Base-by-base conservation (phyloP, 768 basidiomycete species). In the Mycena alexandri region DNA sequence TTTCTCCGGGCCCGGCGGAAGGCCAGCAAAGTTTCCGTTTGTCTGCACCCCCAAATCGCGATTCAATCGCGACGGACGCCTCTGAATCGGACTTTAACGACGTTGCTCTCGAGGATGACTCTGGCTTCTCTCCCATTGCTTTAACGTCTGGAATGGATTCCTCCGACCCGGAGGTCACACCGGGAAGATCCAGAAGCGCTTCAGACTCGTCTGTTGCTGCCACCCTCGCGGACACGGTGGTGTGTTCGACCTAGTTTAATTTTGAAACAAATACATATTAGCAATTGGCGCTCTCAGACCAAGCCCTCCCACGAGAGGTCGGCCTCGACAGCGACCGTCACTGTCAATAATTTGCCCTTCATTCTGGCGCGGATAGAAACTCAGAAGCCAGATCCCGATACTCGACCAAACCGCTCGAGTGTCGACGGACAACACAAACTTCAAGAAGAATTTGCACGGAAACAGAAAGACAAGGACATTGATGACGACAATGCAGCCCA, bases 371-470 rank as follows among this genome's bases (percentile, higher is more conserved):
- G 87, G 16, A 75, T 89, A 48, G 89, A 88, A 44, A 67, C 83
- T 16, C 86, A 86, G 70, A 80, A 80, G 57, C 74, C 77, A n/a
- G 83, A 84, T 47, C 75, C 75, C 22, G 76, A 78, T 43, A 50
- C 75, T 8, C 77, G 79, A 22, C 77, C 79, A 1, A 78, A 81
- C 47, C 81, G 89, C 63, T 79, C 75, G 42, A 89, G 88, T 68
- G 67, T 88, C 42, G 90, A 91, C 65, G 91, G 90, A 3, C 87
- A 89, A 71, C 84, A 88, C 56, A 90, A 88, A 72, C 79, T 94
- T 44, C 93, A 92, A 70, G 90, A 93, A 73, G 92, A 93, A 68
- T 94, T 94, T 71, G 83, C 86, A 56, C 86, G 89, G 51, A 85
- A 82, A 56, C 85, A 90, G 72, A 83, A 81, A 43, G 82, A 85